Percentiles rank a stretch among this genome's conserved stretches.
These are phyloP conservation scores for Podaxis rugospora DNA, from an alignment of 768 basidiomycete species.

Conservation along the genomic window DNA sequence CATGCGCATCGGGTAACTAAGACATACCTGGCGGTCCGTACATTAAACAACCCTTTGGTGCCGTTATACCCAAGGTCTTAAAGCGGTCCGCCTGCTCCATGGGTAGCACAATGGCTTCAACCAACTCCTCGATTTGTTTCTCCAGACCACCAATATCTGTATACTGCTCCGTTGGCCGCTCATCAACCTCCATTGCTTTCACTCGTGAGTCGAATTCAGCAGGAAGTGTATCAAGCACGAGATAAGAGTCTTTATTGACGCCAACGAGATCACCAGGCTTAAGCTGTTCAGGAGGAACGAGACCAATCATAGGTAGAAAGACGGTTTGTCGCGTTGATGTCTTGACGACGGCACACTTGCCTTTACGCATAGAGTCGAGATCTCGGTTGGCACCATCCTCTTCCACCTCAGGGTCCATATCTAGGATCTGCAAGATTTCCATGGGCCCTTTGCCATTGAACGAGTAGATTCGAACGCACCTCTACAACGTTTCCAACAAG, in stretches of 20 bases:
- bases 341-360: slow-evolving; percentile 98
- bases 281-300: slow-evolving; percentile 89
- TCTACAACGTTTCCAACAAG: slow-evolving; percentile 98
- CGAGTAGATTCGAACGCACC: slow-evolving; percentile 39
- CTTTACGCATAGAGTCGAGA: slow-evolving; percentile 92
- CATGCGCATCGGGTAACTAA: slow-evolving; percentile 11
- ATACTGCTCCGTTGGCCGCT: slow-evolving; percentile 94
- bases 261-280: slow-evolving; percentile 93
- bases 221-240: slow-evolving; percentile 92
- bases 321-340: slow-evolving; percentile 98
- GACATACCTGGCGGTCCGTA: slow-evolving; percentile 90
- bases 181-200: slow-evolving; percentile 99
- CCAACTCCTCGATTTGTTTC: slow-evolving; percentile 98
- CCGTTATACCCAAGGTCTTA: slow-evolving; percentile 95
- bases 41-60: slow-evolving; percentile 98
- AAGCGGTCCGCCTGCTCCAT: slow-evolving; percentile 99
- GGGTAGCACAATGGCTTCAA: slow-evolving; percentile 95
- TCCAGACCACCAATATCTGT: slow-evolving; percentile 97
- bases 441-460: slow-evolving; percentile 8
- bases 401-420: slow-evolving; percentile 90
- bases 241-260: slow-evolving; percentile 99
- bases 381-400: slow-evolving; percentile 97
- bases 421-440: slow-evolving; percentile 66
- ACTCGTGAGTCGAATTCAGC: slow-evolving; percentile 98
- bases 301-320: slow-evolving; percentile 96